Evolutionary conservation across 2,329 filamentous ascomycete genomes (phyloP), one percentile per base, ranked within the genome.

Genomic region (Hypoxylon rubiginosum): DNA sequence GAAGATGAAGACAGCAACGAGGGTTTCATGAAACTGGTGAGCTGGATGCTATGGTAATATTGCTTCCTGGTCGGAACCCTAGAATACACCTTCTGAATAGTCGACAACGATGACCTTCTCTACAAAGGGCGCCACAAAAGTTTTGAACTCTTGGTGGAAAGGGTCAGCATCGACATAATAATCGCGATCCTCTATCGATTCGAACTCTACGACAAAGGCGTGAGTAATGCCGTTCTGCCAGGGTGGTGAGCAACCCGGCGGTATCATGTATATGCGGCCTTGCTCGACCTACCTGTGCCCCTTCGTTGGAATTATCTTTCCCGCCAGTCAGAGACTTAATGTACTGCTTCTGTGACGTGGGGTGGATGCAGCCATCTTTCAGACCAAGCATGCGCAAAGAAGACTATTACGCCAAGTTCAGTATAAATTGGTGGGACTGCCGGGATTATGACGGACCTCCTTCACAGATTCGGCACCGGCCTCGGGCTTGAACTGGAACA

Each of bases 301-400:
- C 86, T 75, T 92, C 89, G 0, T 81, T 82, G 32, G 87, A 90
- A 72, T 87, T 90, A 72, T 92, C 87, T 58, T 79, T 80, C 0
- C 90, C 90, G 0, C 89, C 90, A 0, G 83, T 82, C 15, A 84
- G 80, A 0, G 85, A 82, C 59, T 82, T 83, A 62, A 92, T 87
- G 71, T 92, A 92, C 0, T 85, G 85, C 63, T 85, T 79, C 8
- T 88, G 79, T 0, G 87, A 85, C 2, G 79, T 80, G 10, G 89
- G 87, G 66, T 90, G 85, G 2, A 91, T 45, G 75, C 90, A 92
- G 13, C 82, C 82, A 3, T 88, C 79, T 68, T 83, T 82, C 1
- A 92, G 79, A 0, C 78, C 81, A 13, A 90, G 78, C 83, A 91
- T 87, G 17, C 83, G 54, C 19, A 54, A 49, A 45, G 58, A 65